phyloP scores from a whole-genome alignment of 192 early-diverging fungal genomes.

The Pilobolus umbonatus region DNA sequence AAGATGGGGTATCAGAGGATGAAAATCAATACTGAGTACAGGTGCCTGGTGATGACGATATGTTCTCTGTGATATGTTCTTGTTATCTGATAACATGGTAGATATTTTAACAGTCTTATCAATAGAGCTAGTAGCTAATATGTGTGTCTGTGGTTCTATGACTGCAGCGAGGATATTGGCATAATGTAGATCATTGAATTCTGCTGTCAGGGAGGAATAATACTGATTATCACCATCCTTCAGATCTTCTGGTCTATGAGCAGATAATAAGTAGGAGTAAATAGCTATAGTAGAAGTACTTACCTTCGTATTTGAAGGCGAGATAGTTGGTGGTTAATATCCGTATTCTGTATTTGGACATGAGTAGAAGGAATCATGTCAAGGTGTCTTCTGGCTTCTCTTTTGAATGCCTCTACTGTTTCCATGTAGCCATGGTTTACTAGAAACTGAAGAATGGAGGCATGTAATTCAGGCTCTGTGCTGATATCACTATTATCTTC shows the following conservation, averaged over 20 bases:
- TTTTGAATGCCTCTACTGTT: conserved; percentile 39
- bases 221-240: conserved; percentile 30
- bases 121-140: conserved; percentile 49
- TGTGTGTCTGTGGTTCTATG: conserved; percentile 27
- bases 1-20: conserved; percentile 46
- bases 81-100: conserved; percentile 37
- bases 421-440: conserved; percentile 32
- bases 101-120: conserved; percentile 57
- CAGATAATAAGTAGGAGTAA: not conserved
- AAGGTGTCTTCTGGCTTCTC: conserved; percentile 36
- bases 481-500: too few species aligned
- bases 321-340: not conserved
- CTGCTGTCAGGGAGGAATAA: conserved; percentile 30
- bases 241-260: conserved; percentile 1
- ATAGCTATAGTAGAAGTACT: not conserved
- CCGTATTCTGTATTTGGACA: too few species aligned
- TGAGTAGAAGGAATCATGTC: not conserved
- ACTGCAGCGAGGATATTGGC: conserved; percentile 55
- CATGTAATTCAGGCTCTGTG: conserved; percentile 4
- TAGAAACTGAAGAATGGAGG: conserved; percentile 39
- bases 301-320: not conserved
- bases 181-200: conserved; percentile 43
- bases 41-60: conserved; percentile 53
- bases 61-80: conserved; percentile 30
- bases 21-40: conserved; percentile 58